Base-by-base conservation (phyloP, 495 filamentous ascomycete genomes). In the Tuber indicum region DNA sequence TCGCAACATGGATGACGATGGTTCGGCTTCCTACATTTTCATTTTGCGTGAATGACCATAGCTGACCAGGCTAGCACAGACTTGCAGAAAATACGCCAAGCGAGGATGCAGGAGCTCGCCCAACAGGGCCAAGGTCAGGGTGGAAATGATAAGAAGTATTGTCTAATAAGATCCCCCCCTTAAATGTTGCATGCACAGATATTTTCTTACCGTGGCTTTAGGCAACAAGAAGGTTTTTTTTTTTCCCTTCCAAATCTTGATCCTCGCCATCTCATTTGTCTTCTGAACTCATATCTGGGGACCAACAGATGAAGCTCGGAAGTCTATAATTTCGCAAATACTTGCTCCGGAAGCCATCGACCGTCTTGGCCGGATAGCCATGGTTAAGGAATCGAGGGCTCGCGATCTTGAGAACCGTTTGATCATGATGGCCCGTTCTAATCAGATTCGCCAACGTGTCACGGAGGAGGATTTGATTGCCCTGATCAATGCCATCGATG, bases 401-500 rank as follows among this genome's bases (percentile, higher is more conserved):
- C 87, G 87, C 70, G 94, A 97, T 82, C 89, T 98, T 75, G 96
- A 99, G 87, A 95, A 94, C 88, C 86, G 95, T 66, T 89, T 99
- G 47, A 93, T 99, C 85, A 93, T 91, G 91, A 88, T 99, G 73
- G 94, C 95, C 44, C 92, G 93, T 77, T 88, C 89, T 19, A 94
- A 94, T 41, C 95, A 98, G 86, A 86, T 99, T 49, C 90, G 93
- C 26, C 86, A 89, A 75, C 95, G 96, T 81, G 94, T 98, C 70
- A 94, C 92, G 0, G 96, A 99, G 85, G 91, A 91, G 72, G 94
- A 98, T 85, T 87, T 99, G 77, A 97, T 98, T 86, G 93, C 97
- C 76, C 86, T 99, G 58, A 84, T 99, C 79, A 91, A 89, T 74
- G 93, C 93, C 23, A 87, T 98, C 76, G 90, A 92, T 21, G 92